Percentiles rank a stretch among this genome's conserved stretches.
These are phyloP conservation scores for Gyromitra esculenta DNA, from an alignment of 2,329 filamentous ascomycete genomes.

Conservation along the genomic window DNA sequence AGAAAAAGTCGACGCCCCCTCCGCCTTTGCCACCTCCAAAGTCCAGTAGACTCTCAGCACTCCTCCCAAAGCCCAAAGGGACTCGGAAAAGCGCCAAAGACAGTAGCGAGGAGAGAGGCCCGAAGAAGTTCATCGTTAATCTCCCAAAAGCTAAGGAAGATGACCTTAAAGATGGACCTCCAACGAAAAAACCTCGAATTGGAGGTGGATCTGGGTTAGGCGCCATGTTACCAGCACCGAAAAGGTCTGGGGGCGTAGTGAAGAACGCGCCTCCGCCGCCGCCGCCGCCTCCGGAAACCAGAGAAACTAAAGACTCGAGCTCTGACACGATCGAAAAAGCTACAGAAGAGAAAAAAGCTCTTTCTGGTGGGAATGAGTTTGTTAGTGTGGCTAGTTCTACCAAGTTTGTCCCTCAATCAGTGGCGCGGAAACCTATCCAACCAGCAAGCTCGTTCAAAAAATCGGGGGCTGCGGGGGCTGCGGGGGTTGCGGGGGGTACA, in stretches of 20 bases:
- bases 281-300: background rate
- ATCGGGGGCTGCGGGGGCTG: conserved; percentile 13
- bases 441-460: conserved; percentile 52
- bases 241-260: conserved; percentile 53
- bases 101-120: conserved; percentile 44
- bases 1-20: conserved; percentile 21
- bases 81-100: conserved; percentile 52
- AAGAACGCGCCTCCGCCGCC: conserved; percentile 42
- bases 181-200: conserved; percentile 46
- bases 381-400: conserved; percentile 34
- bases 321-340: background rate
- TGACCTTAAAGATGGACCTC: conserved; percentile 47
- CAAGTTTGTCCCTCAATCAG: conserved; percentile 54
- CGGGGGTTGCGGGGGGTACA: conserved; percentile 7
- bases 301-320: conserved; percentile 4
- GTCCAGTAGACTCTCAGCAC: conserved; percentile 27
- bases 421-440: conserved; percentile 53
- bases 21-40: conserved; percentile 14
- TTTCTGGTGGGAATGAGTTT: background rate
- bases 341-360: conserved; percentile 12
- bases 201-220: conserved; percentile 54
- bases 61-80: conserved; percentile 54
- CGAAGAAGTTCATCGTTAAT: conserved; percentile 57
- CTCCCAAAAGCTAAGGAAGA: conserved; percentile 55
- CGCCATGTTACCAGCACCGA: conserved; percentile 57